These are phyloP conservation scores for Gillenia trifoliata DNA, from an alignment of 306 rosid genomes.

Conservation along the genomic window DNA sequence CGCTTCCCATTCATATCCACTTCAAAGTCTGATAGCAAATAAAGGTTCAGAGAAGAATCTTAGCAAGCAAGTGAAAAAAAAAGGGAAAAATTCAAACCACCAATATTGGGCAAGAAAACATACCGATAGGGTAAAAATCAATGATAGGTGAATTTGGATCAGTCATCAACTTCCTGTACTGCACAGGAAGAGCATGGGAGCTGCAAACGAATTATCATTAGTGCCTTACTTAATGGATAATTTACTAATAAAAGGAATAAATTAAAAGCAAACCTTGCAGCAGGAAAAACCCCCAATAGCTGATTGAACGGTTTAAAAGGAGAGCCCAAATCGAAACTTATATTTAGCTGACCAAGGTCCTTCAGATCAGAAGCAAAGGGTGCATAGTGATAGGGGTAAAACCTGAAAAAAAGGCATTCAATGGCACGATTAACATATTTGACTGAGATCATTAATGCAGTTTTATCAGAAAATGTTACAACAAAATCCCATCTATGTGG, in stretches of 20 bases:
- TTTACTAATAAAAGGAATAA: background rate
- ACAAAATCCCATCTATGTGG: background rate
- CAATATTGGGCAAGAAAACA: constrained; percentile 17
- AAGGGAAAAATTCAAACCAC: background rate
- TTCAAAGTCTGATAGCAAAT: constrained; percentile 71
- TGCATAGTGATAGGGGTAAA: constrained; percentile 97
- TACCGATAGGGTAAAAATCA: constrained; percentile 91
- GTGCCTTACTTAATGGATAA: constrained; percentile 3
- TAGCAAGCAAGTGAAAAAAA: background rate
- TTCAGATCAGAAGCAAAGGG: constrained; percentile 97
- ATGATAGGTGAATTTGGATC: constrained; percentile 78
- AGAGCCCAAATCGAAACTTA: constrained; percentile 60
- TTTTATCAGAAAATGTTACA: background rate
- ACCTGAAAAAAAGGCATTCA: constrained; percentile 45
- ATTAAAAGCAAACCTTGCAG: constrained; percentile 66
- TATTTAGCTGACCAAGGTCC: constrained; percentile 64
- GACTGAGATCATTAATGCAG: background rate
- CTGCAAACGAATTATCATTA: constrained; percentile 43
- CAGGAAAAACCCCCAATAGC: constrained; percentile 95
- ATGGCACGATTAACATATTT: background rate
- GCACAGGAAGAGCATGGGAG: constrained; percentile 90
- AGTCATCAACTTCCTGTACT: constrained; percentile 79
- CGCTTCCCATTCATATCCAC: constrained; percentile 99
- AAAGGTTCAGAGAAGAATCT: constrained; percentile 20
- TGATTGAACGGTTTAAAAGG: constrained; percentile 98